phyloP scores from a whole-genome alignment of 768 basidiomycete genomes.

The Lyophyllum semitale region DNA sequence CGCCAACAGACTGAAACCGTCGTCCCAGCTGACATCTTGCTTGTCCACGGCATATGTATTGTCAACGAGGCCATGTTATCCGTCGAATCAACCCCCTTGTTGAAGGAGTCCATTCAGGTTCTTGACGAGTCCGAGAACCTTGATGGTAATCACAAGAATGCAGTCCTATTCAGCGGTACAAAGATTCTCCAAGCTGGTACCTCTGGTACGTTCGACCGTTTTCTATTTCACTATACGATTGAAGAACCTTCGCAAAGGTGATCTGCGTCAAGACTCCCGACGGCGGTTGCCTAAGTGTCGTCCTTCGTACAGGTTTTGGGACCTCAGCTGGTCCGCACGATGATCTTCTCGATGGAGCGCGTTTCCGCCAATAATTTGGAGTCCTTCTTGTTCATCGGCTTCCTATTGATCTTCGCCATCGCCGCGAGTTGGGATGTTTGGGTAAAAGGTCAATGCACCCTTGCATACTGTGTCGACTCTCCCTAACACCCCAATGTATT shows the following conservation, averaged over 20 bases:
- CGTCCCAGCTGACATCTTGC: conserved; percentile 90
- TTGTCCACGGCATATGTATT: conserved; percentile 91
- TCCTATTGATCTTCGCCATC: conserved; percentile 95
- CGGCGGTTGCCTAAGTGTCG: conserved; percentile 88
- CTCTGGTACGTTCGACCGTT: conserved; percentile 36
- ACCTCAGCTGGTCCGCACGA: conserved; percentile 96
- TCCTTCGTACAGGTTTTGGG: conserved; percentile 95
- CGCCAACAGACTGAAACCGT: conserved; percentile 79
- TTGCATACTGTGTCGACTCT: neutral
- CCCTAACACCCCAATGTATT: neutral
- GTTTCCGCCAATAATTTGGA: conserved; percentile 96
- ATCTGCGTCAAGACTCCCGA: conserved; percentile 74
- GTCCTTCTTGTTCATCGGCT: conserved; percentile 96
- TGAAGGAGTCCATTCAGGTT: conserved; percentile 94
- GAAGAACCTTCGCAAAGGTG: conserved; percentile 23
- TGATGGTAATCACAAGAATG: conserved; percentile 84
- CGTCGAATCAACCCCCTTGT: conserved; percentile 94
- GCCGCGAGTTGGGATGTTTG: conserved; percentile 99
- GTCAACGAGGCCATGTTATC: conserved; percentile 99
- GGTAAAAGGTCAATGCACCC: conserved; percentile 71
- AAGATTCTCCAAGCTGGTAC: conserved; percentile 87
- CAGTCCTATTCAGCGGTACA: conserved; percentile 93
- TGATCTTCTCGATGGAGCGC: conserved; percentile 98
- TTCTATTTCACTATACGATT: neutral
- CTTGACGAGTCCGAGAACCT: conserved; percentile 73